Base-by-base conservation (phyloP, 1,139 yeast genomes). In the Pichia sp. region DNA sequence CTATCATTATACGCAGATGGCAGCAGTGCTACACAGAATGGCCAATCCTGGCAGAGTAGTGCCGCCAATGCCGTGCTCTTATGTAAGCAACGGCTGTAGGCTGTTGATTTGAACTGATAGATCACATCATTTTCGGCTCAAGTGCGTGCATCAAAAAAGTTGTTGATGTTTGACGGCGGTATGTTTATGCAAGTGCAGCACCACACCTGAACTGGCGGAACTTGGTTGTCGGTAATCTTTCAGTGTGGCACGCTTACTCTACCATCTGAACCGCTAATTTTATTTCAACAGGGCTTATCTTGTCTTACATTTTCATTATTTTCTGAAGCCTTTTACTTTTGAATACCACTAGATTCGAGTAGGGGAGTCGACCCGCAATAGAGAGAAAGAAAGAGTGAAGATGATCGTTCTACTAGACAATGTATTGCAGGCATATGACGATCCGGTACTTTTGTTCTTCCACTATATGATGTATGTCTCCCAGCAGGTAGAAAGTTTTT, bases 341-440 rank as follows among this genome's bases (percentile, higher is more conserved):
- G 40, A 13, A 36, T 13, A 36, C 40, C 3, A 15, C 40, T 11
- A 36, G n/a, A 36, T 6, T 11, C 13, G 7, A 13, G 40, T 19
- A 19, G 15, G 40, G 40, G 40, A 36, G 10, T 36, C 15, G 40
- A 36, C n/a, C 10, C 40, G 4, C 6, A n/a, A 45, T 1, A 42
- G 26, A 16, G 19, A 2, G 6, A n/a, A 42, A n/a, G 13, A 45
- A 34, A 8, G 8, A 40, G n/a, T 10, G 23, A 61, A 36, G 40
- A 36, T 61, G 64, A 61, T 61, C 23, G 53, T 61, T 26, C 55
- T 59, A 19, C 47, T 61, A 31, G 59, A 60, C 43, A 57, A 60
- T 42, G 51, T 54, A 8, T 38, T 61, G n/a, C 52, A 58, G 29
- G 54, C 52, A 26, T 56, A 54, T 45, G 50, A 46, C 29, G 62